These are phyloP conservation scores for Aspergillus sp. DNA, from an alignment of 2,329 filamentous ascomycete genomes.

Conservation along the genomic window DNA sequence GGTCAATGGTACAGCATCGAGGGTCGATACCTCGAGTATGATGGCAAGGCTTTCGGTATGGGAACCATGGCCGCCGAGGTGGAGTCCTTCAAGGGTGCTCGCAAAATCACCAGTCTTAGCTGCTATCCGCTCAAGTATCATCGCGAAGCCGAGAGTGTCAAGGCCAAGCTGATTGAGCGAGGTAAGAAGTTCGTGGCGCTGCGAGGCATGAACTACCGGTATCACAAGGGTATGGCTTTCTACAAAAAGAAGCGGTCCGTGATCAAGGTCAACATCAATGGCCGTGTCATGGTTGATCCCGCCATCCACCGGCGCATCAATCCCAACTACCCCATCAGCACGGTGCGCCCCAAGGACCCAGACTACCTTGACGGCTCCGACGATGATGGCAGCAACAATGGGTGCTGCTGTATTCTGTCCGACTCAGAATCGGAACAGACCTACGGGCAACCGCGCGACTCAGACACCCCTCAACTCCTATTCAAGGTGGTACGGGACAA, in stretches of 20 bases:
- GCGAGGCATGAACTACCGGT: conserved; percentile 80
- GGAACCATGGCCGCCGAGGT: conserved; percentile 71
- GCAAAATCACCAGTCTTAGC: conserved; percentile 76
- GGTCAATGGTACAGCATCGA: conserved; percentile 77
- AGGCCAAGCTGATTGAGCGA: conserved; percentile 69
- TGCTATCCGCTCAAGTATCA: conserved; percentile 82
- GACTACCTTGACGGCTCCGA: conserved; percentile 57
- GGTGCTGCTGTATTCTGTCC: conserved; percentile 39
- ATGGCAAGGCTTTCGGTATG: conserved; percentile 81
- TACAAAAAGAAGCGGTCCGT: conserved; percentile 76
- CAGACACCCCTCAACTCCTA: conserved; percentile 41
- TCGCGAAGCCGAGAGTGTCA: conserved; percentile 67
- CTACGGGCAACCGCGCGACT: conserved; percentile 40
- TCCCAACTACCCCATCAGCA: conserved; percentile 78
- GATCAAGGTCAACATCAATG: conserved; percentile 80
- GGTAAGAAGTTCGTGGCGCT: conserved; percentile 82
- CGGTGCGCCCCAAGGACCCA: conserved; percentile 71
- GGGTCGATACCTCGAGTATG: conserved; percentile 77
- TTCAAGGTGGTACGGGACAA: conserved; percentile 59
- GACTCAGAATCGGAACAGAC: conserved; percentile 41
- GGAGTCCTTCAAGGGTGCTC: conserved; percentile 73
- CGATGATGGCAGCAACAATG: conserved; percentile 45
- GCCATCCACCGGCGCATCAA: conserved; percentile 80
- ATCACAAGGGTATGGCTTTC: conserved; percentile 81
- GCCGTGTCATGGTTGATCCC: conserved; percentile 85